Conservation (phyloP, 2,329 filamentous ascomycete genomes). For the Microsporum audouinii region DNA sequence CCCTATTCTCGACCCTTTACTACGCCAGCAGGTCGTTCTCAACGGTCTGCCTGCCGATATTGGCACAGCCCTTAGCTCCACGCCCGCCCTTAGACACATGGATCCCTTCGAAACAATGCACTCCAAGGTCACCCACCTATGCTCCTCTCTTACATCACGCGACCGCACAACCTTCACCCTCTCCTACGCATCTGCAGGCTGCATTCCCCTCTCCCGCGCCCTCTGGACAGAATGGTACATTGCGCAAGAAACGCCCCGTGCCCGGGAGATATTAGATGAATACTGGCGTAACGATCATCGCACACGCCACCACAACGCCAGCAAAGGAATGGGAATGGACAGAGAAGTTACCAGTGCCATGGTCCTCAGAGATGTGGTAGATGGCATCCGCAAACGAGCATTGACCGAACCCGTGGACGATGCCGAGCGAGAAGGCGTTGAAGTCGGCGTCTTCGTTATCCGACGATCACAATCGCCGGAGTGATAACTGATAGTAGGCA, state of each 20-base stretch:
- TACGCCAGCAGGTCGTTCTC: constrained; percentile 48
- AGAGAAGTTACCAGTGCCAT: constrained; percentile 40
- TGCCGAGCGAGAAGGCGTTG: constrained; percentile 33
- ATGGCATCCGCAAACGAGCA: constrained; percentile 44
- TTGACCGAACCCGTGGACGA: constrained; percentile 23
- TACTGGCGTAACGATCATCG: constrained; percentile 32
- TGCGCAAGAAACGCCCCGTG: constrained; percentile 51
- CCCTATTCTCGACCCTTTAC: constrained; percentile 49
- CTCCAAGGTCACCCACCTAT: constrained; percentile 30
- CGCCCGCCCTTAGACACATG: constrained; percentile 44
- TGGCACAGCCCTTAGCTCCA: constrained; percentile 42
- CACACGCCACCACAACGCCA: constrained; percentile 20
- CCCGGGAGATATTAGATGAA: constrained; percentile 39
- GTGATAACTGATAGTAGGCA: not conserved
- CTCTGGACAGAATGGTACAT: constrained; percentile 55
- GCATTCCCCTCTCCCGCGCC: constrained; percentile 40
- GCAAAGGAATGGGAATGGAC: constrained; percentile 17
- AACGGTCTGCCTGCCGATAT: constrained; percentile 49
- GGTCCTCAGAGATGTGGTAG: constrained; percentile 48
- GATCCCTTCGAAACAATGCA: constrained; percentile 44
- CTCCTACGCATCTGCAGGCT: constrained; percentile 41
- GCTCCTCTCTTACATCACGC: constrained; percentile 22
- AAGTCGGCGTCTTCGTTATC: constrained; percentile 40
- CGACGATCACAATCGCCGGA: constrained; percentile 25
- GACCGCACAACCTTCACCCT: constrained; percentile 32